Conservation (phyloP, 176 grass and related monocot genomes). For the Saccharum spontaneum region DNA sequence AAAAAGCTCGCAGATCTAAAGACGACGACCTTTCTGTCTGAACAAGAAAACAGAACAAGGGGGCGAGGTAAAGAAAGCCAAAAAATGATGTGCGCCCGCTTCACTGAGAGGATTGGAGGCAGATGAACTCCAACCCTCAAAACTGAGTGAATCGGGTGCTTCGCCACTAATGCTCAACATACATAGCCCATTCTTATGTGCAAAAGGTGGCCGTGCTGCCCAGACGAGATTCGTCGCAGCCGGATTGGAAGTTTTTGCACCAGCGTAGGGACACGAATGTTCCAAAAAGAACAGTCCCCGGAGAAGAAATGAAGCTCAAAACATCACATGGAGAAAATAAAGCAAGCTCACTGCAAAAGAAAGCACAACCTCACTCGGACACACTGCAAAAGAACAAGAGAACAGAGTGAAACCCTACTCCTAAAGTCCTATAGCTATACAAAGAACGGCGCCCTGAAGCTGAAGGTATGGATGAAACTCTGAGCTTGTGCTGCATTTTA, state of each 20-base stretch:
- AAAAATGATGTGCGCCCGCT: slow-evolving; percentile 37
- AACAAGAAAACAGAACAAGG: background rate
- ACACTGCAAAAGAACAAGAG: background rate
- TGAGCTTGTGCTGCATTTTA: slow-evolving; percentile 11
- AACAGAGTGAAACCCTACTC: background rate
- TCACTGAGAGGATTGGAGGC: slow-evolving; percentile 36
- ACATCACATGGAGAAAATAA: background rate
- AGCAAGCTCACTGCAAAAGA: background rate
- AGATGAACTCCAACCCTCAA: slow-evolving; percentile 42
- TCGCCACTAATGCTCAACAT: slow-evolving; percentile 22
- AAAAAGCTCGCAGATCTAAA: slow-evolving; percentile 3
- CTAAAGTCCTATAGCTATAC: background rate
- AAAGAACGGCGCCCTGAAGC: background rate
- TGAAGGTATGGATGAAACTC: background rate
- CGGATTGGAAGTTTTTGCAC: slow-evolving; percentile 99
- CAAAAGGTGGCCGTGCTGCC: slow-evolving; percentile 92
- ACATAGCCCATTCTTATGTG: slow-evolving; percentile 51
- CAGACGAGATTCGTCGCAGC: slow-evolving; percentile 60
- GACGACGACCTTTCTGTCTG: background rate
- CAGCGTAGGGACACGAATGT: background rate
- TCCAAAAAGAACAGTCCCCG: background rate
- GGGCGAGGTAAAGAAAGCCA: background rate
- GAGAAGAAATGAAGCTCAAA: slow-evolving; percentile 4
- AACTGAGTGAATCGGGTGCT: slow-evolving; percentile 19
- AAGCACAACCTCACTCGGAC: background rate